Base-by-base conservation (phyloP, 2,329 filamentous ascomycete genomes). In the Colletotrichum kahawae region DNA sequence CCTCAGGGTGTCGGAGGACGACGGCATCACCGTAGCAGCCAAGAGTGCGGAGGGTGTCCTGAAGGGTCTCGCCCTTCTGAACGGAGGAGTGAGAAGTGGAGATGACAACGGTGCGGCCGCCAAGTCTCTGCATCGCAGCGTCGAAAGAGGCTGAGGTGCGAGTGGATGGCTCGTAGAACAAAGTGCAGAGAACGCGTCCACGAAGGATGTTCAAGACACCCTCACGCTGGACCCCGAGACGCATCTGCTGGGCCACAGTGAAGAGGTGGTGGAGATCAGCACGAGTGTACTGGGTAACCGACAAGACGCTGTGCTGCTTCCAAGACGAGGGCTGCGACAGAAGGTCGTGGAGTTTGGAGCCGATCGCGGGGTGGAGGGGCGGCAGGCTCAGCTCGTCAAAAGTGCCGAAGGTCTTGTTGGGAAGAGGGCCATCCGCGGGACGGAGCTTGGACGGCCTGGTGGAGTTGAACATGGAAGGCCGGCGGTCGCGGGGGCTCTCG, bases 111-210 rank as follows among this genome's bases (percentile, higher is more conserved):
- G 94, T 96, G 64, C 95, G 92, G 63, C 97, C 97, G 79, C 97
- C 97, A 7, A 99, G 93, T 67, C 97, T 94, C 89, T 99, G 97
- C 97, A 99, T 99, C 56, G 97, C 97, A 71, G 96, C 95, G 82
- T 99, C 97, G 80, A 99, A 99, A 5, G 97, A 99, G 48, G 95
- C 92, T 14, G 96, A 98, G 7, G 97, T 99, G 70, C 97, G 92
- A 4, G 97, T 99, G 1, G 96, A 98, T 3, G 97, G 97, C 89
- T 99, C 97, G 85, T 96, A 99, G 90, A 99, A 99, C 87, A 99
- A 92, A 3, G 95, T 97, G 86, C 94, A 95, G 48, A 99, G 90
- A 14, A 99, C 92, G 60, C 94, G 93, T 33, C 96, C 95, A 80
- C 94, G 95, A 76, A 99, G 92, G 71, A 98, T 90, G 81, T 97